Evolutionary conservation across 2,329 filamentous ascomycete genomes (phyloP).

Genomic region (Fusarium transvaalense): DNA sequence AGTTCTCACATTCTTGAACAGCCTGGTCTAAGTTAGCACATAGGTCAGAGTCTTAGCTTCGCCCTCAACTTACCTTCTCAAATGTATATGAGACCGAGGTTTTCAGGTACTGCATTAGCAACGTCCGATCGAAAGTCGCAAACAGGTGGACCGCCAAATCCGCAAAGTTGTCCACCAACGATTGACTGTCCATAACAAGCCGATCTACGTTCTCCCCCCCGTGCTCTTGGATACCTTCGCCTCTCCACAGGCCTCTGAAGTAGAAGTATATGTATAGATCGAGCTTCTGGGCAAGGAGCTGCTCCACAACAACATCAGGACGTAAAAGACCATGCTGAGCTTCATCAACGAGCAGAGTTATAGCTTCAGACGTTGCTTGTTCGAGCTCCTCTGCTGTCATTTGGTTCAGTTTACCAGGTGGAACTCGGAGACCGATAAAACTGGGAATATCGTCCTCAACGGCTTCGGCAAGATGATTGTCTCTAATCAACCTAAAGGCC

Average conservation of each 20-base stretch:
- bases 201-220: constrained; percentile 67
- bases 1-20: constrained; percentile 81
- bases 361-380: constrained; percentile 83
- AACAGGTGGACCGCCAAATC: constrained; percentile 90
- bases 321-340: constrained; percentile 88
- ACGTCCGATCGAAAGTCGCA: constrained; percentile 80
- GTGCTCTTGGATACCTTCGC: constrained; percentile 71
- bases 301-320: constrained; percentile 80
- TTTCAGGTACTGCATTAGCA: constrained; percentile 90
- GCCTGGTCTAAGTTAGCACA: constrained; percentile 59
- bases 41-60: not conserved
- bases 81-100: constrained; percentile 89
- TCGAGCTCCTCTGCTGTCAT: constrained; percentile 80
- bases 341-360: constrained; percentile 89
- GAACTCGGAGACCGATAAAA: constrained; percentile 88
- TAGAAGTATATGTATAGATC: constrained; percentile 92
- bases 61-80: constrained; percentile 67
- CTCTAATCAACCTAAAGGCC: constrained; percentile 85
- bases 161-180: constrained; percentile 86
- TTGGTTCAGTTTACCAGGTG: constrained; percentile 73
- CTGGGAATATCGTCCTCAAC: constrained; percentile 90
- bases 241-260: constrained; percentile 85
- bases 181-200: constrained; percentile 69
- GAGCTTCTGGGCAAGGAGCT: constrained; percentile 76
- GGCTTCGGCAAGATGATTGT: constrained; percentile 90